phyloP scores from a whole-genome alignment of 2,329 filamentous ascomycete genomes.

The Drechslera avenae region DNA sequence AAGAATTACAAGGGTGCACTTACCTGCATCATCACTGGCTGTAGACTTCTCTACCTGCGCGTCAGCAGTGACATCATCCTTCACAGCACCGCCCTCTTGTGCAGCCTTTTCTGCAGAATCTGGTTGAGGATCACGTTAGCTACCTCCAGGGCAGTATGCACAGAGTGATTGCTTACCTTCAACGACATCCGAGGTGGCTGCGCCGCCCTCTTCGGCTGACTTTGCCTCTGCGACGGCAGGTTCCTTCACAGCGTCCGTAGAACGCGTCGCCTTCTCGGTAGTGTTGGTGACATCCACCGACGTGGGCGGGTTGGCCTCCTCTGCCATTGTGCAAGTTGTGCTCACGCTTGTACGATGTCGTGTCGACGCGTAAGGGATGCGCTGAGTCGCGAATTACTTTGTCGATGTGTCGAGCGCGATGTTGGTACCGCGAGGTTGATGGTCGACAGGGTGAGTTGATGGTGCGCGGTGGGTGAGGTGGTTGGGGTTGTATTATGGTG shows the following conservation, averaged over 20 bases:
- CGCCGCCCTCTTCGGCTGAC: conserved; percentile 35
- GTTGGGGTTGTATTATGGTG: conserved; percentile 36
- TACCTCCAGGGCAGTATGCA: conserved; percentile 1
- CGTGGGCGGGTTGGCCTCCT: conserved; percentile 38
- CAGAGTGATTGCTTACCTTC: conserved; percentile 34
- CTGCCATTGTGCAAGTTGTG: conserved; percentile 44
- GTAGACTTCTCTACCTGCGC: conserved; percentile 30
- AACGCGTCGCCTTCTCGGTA: conserved; percentile 39
- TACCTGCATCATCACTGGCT: conserved; percentile 32
- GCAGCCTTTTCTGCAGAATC: conserved; percentile 25
- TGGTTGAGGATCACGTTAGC: conserved; percentile 30
- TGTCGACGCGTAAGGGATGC: conserved; percentile 44
- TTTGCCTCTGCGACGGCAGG: conserved; percentile 38
- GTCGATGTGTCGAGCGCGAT: conserved; percentile 32
- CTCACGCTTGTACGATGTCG: conserved; percentile 41
- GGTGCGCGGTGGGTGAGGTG: conserved; percentile 44
- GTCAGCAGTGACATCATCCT: conserved; percentile 33
- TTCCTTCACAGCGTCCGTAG: conserved; percentile 33
- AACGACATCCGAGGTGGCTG: conserved; percentile 33
- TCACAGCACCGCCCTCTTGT: conserved; percentile 22
- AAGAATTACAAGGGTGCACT: conserved; percentile 13
- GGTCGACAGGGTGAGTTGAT: conserved; percentile 38
- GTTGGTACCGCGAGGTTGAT: conserved; percentile 39
- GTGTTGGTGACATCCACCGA: conserved; percentile 34
- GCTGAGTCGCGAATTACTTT: conserved; percentile 38